A percentile compares a stretch with the other conserved stretches of the same genome.
phyloP scores from a whole-genome alignment of 305 asterid species.

The Fraxinus nigra region DNA sequence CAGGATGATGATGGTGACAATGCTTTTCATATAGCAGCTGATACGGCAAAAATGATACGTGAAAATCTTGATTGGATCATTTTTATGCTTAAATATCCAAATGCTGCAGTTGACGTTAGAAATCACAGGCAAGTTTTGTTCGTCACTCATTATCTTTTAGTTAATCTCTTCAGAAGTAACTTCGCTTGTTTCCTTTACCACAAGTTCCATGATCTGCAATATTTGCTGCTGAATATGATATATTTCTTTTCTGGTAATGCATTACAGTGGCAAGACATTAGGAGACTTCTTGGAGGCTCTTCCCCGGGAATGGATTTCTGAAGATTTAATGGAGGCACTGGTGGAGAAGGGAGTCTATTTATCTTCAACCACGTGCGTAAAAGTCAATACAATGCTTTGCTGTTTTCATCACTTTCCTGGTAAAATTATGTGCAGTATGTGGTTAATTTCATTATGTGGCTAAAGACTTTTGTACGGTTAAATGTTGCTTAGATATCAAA shows the following conservation, averaged over 20 bases:
- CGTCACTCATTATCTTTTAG: constrained; percentile 18
- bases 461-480: constrained; percentile 17
- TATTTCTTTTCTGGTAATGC: constrained; percentile 21
- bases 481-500: constrained; percentile 57
- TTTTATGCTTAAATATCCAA: constrained; percentile 73
- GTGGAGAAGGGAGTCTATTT: constrained; percentile 64
- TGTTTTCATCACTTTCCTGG: constrained; percentile 18
- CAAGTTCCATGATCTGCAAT: constrained; percentile 13
- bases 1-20: constrained; percentile 98
- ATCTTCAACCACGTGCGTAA: constrained; percentile 73
- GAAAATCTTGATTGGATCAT: constrained; percentile 88
- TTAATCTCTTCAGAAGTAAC: constrained; percentile 21
- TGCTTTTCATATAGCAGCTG: constrained; percentile 97
- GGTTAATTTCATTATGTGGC: constrained; percentile 22
- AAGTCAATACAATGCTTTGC: constrained; percentile 8
- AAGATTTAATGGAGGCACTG: constrained; percentile 85
- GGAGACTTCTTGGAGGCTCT: constrained; percentile 85
- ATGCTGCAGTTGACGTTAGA: constrained; percentile 83
- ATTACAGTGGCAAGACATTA: constrained; percentile 83
- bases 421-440: constrained; percentile 17
- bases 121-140: constrained; percentile 83
- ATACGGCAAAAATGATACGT: constrained; percentile 88
- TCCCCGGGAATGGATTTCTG: constrained; percentile 98
- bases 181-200: constrained; percentile 11
- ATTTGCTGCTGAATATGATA: constrained; percentile 21